Evolutionary conservation across 305 asterid genomes (phyloP), one percentile per base, ranked within the genome.

Genomic region (Coffea humblotiana): DNA sequence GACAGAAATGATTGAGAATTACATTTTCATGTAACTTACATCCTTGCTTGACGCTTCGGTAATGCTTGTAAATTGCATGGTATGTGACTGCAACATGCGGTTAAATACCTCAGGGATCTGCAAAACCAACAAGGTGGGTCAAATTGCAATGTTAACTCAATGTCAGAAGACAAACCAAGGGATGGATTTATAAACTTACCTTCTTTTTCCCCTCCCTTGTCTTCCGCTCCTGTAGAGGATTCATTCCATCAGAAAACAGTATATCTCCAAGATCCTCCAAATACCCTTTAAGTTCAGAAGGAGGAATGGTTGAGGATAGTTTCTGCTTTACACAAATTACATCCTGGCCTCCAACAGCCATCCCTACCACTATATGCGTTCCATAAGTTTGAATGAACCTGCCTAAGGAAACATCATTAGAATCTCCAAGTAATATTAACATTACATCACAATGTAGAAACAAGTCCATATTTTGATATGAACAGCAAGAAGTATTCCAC

Each of bases 281-380:
- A 84, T 92, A 87, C 72, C 93, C 97, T 85, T 92, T 94, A 78
- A 96, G 97, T 77, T 96, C 99, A 84, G 97, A 88, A 13, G 98
- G 92, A 77, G 98, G 93, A 77, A 96, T 88, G n/a, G 88, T 85
- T 74, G 99, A 96, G n/a, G 97, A 87, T 21, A 96, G 87, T 87
- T 84, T 92, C 84, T 94, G 99, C 88, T 96, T 96, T 81, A 92
- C 93, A 86, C 99, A 96, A 76, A 94, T 88, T 84, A 96, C 84
- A 87, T 96, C 97, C 88, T 96, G 99, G 79, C 99, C 99, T 77
- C 99, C 99, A 80, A 96, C 90, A 61, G 90, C 98, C 92, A 96
- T 88, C 80, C 98, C 98, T 83, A 92, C 97, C 43, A 94, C 90
- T 82, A 96, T 91, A 83, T 96, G 99, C 10, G 99, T 96, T 79